These are phyloP conservation scores for Pseudogymnoascus sp. DNA, from an alignment of 2,329 filamentous ascomycete species.

Conservation along the genomic window DNA sequence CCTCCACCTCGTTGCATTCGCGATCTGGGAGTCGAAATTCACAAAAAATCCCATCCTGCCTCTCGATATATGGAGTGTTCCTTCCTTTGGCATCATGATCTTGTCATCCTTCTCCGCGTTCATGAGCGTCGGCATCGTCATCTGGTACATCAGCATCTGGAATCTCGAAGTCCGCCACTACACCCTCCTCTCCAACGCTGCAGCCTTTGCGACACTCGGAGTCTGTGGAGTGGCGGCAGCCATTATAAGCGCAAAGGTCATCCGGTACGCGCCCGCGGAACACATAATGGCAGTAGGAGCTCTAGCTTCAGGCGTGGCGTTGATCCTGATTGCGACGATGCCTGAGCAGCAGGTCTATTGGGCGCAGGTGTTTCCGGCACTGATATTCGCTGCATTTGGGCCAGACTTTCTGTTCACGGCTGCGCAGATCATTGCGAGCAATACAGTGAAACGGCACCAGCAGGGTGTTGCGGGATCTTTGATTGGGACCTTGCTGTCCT, in stretches of 20 bases:
- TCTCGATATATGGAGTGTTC: slow-evolving; percentile 21
- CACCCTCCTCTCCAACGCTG: background rate
- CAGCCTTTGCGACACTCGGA: background rate
- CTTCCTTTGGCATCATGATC: slow-evolving; percentile 18
- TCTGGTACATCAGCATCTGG: background rate
- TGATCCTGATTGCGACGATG: slow-evolving; percentile 19
- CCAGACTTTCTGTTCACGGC: slow-evolving; percentile 45
- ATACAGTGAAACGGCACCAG: slow-evolving; percentile 39
- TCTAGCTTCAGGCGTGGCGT: background rate
- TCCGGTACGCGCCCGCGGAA: background rate
- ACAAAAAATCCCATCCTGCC: slow-evolving; percentile 20
- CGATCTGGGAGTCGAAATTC: slow-evolving; percentile 17
- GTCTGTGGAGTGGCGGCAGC: background rate
- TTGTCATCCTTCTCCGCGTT: slow-evolving; percentile 17
- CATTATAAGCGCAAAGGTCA: background rate
- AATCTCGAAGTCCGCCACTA: background rate
- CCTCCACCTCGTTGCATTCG: slow-evolving; percentile 14
- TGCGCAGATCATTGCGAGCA: slow-evolving; percentile 47
- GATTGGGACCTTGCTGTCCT: slow-evolving; percentile 39
- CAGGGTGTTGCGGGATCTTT: slow-evolving; percentile 45
- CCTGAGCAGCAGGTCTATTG: slow-evolving; percentile 17
- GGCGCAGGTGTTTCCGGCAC: slow-evolving; percentile 12
- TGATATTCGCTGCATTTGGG: slow-evolving; percentile 28
- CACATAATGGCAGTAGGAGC: background rate
- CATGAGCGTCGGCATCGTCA: slow-evolving; percentile 14